These are phyloP conservation scores for Xylaria sp. DNA, from an alignment of 2,329 filamentous ascomycete species.

Conservation along the genomic window DNA sequence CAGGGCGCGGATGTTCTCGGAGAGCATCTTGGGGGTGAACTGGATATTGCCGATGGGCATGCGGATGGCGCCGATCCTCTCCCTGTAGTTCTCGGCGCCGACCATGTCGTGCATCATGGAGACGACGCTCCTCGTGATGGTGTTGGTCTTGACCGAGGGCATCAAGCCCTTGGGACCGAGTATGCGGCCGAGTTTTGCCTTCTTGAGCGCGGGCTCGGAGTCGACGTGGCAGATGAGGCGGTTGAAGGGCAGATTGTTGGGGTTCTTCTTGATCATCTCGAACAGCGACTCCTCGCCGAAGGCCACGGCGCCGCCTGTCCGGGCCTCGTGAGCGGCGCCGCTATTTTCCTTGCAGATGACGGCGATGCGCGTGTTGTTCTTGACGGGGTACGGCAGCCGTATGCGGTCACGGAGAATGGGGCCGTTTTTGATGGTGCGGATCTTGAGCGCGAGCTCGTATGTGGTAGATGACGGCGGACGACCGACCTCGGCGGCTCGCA, in stretches of 20 bases:
- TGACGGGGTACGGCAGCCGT: slow-evolving; percentile 87
- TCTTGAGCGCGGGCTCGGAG: slow-evolving; percentile 80
- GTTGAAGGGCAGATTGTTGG: slow-evolving; percentile 86
- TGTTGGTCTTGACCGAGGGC: slow-evolving; percentile 89
- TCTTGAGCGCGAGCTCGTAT: slow-evolving; percentile 87
- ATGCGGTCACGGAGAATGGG: slow-evolving; percentile 88
- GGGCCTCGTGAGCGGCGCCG: slow-evolving; percentile 77
- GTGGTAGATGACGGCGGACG: slow-evolving; percentile 77
- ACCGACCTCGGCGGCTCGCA: slow-evolving; percentile 93
- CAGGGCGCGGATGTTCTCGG: slow-evolving; percentile 83
- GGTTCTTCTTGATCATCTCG: slow-evolving; percentile 72
- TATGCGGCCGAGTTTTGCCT: slow-evolving; percentile 81
- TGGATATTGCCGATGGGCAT: slow-evolving; percentile 92
- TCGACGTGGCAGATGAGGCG: slow-evolving; percentile 86
- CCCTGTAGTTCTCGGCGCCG: slow-evolving; percentile 87
- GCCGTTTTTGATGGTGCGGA: slow-evolving; percentile 86
- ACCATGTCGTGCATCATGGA: slow-evolving; percentile 82
- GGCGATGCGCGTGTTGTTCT: slow-evolving; percentile 87
- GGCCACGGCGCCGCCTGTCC: slow-evolving; percentile 79
- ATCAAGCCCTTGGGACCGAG: slow-evolving; percentile 92
- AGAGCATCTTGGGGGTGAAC: slow-evolving; percentile 87
- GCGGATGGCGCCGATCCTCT: slow-evolving; percentile 83
- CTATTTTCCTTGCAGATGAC: slow-evolving; percentile 91
- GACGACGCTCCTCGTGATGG: slow-evolving; percentile 84
- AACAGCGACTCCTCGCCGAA: slow-evolving; percentile 91